These are phyloP conservation scores for Phenoliferia sp. DNA, from an alignment of 1,284 basidiomycete species.

Conservation along the genomic window DNA sequence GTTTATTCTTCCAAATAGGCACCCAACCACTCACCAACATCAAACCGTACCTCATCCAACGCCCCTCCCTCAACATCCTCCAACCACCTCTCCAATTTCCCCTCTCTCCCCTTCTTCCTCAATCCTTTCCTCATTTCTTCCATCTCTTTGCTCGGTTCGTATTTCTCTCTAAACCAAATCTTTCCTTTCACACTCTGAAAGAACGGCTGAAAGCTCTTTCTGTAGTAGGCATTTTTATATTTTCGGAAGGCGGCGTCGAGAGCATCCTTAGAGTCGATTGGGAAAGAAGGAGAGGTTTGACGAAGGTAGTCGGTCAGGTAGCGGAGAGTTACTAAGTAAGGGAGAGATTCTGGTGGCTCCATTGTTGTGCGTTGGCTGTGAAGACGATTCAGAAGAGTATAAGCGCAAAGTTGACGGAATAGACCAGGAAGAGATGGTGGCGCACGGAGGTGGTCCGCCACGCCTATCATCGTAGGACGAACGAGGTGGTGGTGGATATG, in stretches of 20 bases:
- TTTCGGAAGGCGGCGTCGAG: constrained; percentile 36
- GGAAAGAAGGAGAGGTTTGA: constrained; percentile 11
- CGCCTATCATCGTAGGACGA: not conserved
- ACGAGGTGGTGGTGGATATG: not conserved
- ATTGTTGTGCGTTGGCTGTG: not conserved
- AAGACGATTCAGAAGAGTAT: too few relatives aligned
- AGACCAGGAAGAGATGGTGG: constrained; percentile 4
- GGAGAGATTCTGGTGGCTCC: constrained; percentile 32
- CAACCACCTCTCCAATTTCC: constrained; percentile 64
- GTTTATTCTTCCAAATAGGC: too few relatives aligned
- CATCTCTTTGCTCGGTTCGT: constrained; percentile 67
- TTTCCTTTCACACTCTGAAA: constrained; percentile 28
- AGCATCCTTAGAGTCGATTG: constrained; percentile 24
- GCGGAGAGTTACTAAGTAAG: constrained; percentile 31
- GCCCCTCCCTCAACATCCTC: constrained; percentile 73
- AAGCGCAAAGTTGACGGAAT: not conserved
- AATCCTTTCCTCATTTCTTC: constrained; percentile 65
- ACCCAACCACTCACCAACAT: constrained; percentile 42
- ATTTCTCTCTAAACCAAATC: constrained; percentile 89
- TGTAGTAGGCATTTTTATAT: constrained; percentile 29
- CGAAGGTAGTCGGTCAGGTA: constrained; percentile 38
- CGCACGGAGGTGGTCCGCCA: not conserved
- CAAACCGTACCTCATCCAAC: constrained; percentile 59
- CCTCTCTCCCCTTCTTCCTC: constrained; percentile 73
- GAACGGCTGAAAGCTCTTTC: constrained; percentile 18